phyloP scores from a whole-genome alignment of 192 early-diverging fungal genomes.

The Rhizoclosmatium sp. region DNA sequence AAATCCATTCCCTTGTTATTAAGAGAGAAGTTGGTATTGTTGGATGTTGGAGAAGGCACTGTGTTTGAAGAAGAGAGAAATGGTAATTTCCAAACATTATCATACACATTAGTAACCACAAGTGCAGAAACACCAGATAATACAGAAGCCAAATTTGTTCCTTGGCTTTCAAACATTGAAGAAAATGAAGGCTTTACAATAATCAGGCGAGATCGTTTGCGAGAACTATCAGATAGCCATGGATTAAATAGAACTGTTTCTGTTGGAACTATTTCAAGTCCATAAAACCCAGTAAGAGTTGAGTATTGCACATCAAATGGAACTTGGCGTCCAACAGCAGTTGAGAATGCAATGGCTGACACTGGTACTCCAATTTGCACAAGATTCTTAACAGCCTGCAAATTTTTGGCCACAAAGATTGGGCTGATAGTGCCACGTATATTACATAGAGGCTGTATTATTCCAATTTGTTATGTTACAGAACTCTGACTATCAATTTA shows the following conservation, averaged over 20 bases:
- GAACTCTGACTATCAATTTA: not conserved
- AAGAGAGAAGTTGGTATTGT: not conserved
- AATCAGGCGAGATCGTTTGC: not conserved
- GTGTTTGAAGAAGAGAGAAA: not conserved
- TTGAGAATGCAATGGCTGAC: slow-evolving; percentile 10
- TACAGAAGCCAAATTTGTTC: slow-evolving; percentile 14
- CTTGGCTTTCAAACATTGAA: slow-evolving; percentile 2
- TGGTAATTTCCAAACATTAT: slow-evolving; percentile 14
- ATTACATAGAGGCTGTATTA: slow-evolving; percentile 5
- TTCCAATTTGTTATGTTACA: not conserved
- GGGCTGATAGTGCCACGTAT: not conserved
- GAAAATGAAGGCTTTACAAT: not conserved
- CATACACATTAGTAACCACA: not conserved
- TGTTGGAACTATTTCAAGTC: slow-evolving; percentile 14
- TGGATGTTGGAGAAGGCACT: not conserved
- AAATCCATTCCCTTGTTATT: not conserved
- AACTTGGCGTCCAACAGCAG: not conserved
- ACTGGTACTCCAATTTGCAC: not conserved
- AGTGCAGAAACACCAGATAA: slow-evolving; percentile 15
- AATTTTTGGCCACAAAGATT: slow-evolving; percentile 24
- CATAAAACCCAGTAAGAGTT: not conserved
- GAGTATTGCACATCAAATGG: not conserved
- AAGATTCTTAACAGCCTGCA: slow-evolving; percentile 15
- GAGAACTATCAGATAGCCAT: slow-evolving; percentile 15
- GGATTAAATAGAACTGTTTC: slow-evolving; percentile 18